These are phyloP conservation scores for Ambrosiella cleistominuta DNA, from an alignment of 2,329 filamentous ascomycete species.

Conservation along the genomic window DNA sequence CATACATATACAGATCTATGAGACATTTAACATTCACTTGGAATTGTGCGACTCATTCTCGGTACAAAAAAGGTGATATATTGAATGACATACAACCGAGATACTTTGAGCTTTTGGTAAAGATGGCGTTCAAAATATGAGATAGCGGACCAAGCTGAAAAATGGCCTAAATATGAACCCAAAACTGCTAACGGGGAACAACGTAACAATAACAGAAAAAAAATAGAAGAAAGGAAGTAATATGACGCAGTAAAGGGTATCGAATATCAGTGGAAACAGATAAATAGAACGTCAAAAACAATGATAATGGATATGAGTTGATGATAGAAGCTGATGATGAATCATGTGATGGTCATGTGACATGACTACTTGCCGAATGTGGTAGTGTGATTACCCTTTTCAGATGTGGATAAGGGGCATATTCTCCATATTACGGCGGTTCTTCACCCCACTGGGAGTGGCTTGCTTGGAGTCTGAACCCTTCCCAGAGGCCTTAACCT, in stretches of 20 bases:
- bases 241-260: background rate
- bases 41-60: background rate
- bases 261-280: background rate
- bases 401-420: conserved; percentile 7
- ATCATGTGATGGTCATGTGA: too few relatives aligned
- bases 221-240: background rate
- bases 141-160: background rate
- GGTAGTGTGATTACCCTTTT: background rate
- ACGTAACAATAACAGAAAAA: background rate
- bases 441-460: conserved; percentile 6
- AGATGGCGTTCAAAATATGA: background rate
- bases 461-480: conserved; percentile 9
- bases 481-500: conserved; percentile 5
- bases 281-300: background rate
- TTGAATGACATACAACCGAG: background rate
- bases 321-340: background rate
- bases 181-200: too few relatives aligned
- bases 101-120: background rate
- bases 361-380: background rate
- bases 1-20: background rate
- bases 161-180: background rate
- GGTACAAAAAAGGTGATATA: conserved; percentile 3
- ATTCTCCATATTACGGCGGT: conserved; percentile 12
- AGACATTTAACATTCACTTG: background rate
- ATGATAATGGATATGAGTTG: background rate